Base-by-base conservation (phyloP, 176 grass and related monocot species). In the Avena atlantica region DNA sequence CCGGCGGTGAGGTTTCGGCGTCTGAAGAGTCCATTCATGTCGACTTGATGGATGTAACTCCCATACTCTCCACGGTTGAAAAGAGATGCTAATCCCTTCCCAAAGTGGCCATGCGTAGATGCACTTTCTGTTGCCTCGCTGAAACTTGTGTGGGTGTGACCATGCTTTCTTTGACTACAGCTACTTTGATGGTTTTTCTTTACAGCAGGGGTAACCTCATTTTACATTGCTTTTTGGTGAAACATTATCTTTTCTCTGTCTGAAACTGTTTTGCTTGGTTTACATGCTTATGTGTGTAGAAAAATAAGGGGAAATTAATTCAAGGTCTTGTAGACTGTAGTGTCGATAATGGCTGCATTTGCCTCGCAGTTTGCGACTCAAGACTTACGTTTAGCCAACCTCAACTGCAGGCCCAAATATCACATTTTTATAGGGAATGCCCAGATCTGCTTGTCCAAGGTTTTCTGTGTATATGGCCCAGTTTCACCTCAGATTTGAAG, bases 41-140 rank as follows among this genome's bases (percentile, higher is more conserved):
- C 66, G 74, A 79, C 16, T 34, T 50, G 74, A 84, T 31, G 74
- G 74, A 84, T 31, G 74, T 63, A 44, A 1, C 24, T 49, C 24
- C 62, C 87, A 27, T 20, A 24, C 29, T 69, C 57, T 73, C 59
- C 67, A 9, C 57, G 44, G 86, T 52, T 85, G 86, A 81, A 85
- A 57, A 49, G 48, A 76, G 27, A 53, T 11, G 1, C 21, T 34
- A 23, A 65, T 80, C 74, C 69, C 17, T 76, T 34, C 24, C 49
- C 80, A 53, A 85, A 50, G 49, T 69, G 86, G 81, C 72, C 48
- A 76, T 52, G 2, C 80, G 78, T 40, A 14, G 23, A 1, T 24
- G 78, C 37, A 24, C 88, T 85, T 89, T 84, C 5, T 85, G 83
- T 12, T 50, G 49, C 83, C 77, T 23, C 6, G 76, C 58, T 45